Conservation (phyloP, 805 yeast genomes). For the Jamesozyma spencerorum region DNA sequence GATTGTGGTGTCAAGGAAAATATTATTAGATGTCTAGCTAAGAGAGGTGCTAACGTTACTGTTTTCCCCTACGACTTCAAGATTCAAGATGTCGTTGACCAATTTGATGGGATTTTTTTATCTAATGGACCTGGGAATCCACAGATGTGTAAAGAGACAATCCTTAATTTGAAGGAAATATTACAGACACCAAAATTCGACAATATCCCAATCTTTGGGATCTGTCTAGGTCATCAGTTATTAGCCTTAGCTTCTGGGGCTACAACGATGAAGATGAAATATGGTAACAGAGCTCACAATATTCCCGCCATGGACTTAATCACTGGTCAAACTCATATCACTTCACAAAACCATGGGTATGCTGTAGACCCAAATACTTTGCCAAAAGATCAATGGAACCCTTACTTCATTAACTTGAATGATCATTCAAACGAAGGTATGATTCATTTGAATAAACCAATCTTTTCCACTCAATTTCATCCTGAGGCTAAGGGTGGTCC, state of each 20-base stretch:
- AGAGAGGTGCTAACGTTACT: conserved; percentile 92
- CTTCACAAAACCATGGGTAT: conserved; percentile 97
- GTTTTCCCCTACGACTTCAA: conserved; percentile 96
- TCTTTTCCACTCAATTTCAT: conserved; percentile 95
- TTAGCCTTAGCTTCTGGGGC: conserved; percentile 94
- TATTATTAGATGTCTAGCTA: conserved; percentile 84
- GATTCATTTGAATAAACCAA: conserved; percentile 80
- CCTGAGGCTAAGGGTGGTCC: conserved; percentile 99
- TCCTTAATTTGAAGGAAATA: conserved; percentile 59
- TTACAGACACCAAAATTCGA: conserved; percentile 46
- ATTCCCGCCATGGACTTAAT: conserved; percentile 88
- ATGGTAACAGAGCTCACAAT: conserved; percentile 98
- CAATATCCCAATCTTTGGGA: conserved; percentile 88
- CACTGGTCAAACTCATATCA: conserved; percentile 92
- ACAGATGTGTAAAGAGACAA: conserved; percentile 76
- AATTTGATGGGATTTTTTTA: conserved; percentile 89
- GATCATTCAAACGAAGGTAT: conserved; percentile 97
- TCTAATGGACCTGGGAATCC: conserved; percentile 99
- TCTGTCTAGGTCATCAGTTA: conserved; percentile 95
- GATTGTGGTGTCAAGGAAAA: conserved; percentile 99
- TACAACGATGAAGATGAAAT: conserved; percentile 81
- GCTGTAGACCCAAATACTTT: conserved; percentile 84
- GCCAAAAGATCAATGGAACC: conserved; percentile 60
- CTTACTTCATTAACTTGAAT: conserved; percentile 85
- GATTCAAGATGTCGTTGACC: conserved; percentile 78